Evolutionary conservation across 2,329 filamentous ascomycete genomes (phyloP), one percentile per base, ranked within the genome.

Genomic region (Helminthosporium solani): DNA sequence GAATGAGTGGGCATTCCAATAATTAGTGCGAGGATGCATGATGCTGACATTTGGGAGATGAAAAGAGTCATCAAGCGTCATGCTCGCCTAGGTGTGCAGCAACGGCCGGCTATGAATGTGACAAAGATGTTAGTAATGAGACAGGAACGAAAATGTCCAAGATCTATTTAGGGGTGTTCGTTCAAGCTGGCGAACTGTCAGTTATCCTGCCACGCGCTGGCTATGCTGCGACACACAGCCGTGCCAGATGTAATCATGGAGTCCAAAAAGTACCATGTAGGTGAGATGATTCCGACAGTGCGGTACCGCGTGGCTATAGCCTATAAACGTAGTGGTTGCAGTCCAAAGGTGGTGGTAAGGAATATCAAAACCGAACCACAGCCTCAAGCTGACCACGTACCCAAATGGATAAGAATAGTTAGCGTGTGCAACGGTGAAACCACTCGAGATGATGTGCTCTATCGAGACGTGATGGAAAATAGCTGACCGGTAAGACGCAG

Each of bases 401-500:
- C 23, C 36, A 20, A 37, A 36, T 42, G 34, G 27, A 14, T 25
- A 21, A 36, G 44, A n/a, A 33, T 41, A 40, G 48, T 18, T 46
- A 19, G 30, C 46, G 34, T 50, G 40, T 5, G 9, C 23, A 25
- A 25, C 23, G 23, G 23, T 53, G 50, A 47, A 48, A 53, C 56
- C 42, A 20, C 41, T 36, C 34, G 46, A 44, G 34, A 43, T 43
- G 33, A 54, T 45, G 55, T 43, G 42, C 23, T 34, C 33, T 30
- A 25, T 42, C 40, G 52, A 33, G 48, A 54, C 52, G 47, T 39
- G 49, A 49, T 46, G 54, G 31, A 55, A 52, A 45, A 54, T 49
- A 62, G 57, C 60, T 66, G 61, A 67, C 58, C 52, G 42, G 53
- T 66, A 44, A 63, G 58, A 21, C 31, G 58, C 52, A 47, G 58